Percentiles rank a stretch among this genome's conserved stretches.
These are phyloP conservation scores for Ganoderma lingzhi DNA, from an alignment of 1,284 basidiomycete species.

Conservation along the genomic window DNA sequence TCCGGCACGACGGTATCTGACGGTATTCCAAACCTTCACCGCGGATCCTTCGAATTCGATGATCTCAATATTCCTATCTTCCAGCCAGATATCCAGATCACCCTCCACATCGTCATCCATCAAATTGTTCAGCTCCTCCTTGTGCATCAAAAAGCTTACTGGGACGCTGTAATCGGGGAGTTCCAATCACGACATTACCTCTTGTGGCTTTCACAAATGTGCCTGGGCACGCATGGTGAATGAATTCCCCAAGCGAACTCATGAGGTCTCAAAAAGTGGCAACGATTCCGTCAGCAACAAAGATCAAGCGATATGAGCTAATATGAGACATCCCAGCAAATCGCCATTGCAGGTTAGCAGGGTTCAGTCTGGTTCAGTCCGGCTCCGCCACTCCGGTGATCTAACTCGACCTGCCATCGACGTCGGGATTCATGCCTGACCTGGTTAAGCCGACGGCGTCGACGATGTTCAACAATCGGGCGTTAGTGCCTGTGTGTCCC, in stretches of 20 bases:
- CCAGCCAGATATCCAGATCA: slow-evolving; percentile 22
- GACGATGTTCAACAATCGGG: slow-evolving; percentile 9
- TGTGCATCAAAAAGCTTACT: slow-evolving; percentile 14
- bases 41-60: slow-evolving; percentile 30
- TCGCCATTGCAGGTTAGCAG: background rate
- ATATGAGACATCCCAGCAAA: background rate
- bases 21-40: slow-evolving; percentile 24
- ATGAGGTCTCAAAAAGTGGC: background rate
- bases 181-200: slow-evolving; percentile 16
- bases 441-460: slow-evolving; percentile 17
- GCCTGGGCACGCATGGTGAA: background rate
- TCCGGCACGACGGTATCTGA: slow-evolving; percentile 21
- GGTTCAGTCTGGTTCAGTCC: too few species aligned
- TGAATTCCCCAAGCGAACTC: background rate
- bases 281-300: background rate
- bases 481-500: slow-evolving; percentile 12
- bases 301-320: background rate
- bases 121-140: slow-evolving; percentile 24
- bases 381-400: slow-evolving; percentile 21
- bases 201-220: slow-evolving; percentile 3
- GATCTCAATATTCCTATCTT: slow-evolving; percentile 27
- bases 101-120: slow-evolving; percentile 28
- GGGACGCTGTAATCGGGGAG: slow-evolving; percentile 4
- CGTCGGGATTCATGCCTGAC: slow-evolving; percentile 25
- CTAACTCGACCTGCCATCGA: slow-evolving; percentile 17